phyloP scores from a whole-genome alignment of 495 filamentous ascomycete genomes.

The Durotheca rogersii region DNA sequence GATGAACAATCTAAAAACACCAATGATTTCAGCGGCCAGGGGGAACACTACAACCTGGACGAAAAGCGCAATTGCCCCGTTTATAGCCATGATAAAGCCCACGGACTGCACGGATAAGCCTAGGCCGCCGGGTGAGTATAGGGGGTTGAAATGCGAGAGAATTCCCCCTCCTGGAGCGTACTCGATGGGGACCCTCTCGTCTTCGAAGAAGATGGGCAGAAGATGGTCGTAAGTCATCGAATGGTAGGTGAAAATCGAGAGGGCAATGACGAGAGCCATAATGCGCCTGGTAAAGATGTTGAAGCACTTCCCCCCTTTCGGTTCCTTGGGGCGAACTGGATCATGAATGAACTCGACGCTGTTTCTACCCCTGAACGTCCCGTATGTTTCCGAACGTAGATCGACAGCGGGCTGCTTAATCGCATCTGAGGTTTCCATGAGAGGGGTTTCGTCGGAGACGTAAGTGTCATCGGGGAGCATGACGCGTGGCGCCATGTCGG shows the following conservation, averaged over 20 bases:
- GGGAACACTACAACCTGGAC: slow-evolving; percentile 79
- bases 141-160: slow-evolving; percentile 35
- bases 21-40: slow-evolving; percentile 65
- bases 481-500: slow-evolving; percentile 68
- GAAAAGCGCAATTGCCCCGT: slow-evolving; percentile 76
- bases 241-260: slow-evolving; percentile 84
- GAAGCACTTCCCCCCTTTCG: slow-evolving; percentile 35
- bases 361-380: slow-evolving; percentile 66
- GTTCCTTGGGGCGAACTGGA: slow-evolving; percentile 28
- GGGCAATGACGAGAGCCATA: slow-evolving; percentile 65
- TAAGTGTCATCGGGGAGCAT: slow-evolving; percentile 54
- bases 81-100: slow-evolving; percentile 75
- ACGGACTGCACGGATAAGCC: slow-evolving; percentile 71
- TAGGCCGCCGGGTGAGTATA: slow-evolving; percentile 71
- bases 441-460: slow-evolving; percentile 63
- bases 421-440: slow-evolving; percentile 69
- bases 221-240: slow-evolving; percentile 87
- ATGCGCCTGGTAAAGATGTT: slow-evolving; percentile 66
- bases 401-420: slow-evolving; percentile 70
- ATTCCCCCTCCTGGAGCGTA: slow-evolving; percentile 14
- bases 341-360: slow-evolving; percentile 53
- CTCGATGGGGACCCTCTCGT: slow-evolving; percentile 48
- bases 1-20: slow-evolving; percentile 71
- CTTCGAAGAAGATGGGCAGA: slow-evolving; percentile 81
- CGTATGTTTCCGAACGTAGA: slow-evolving; percentile 72